Base-by-base conservation (phyloP, 2,329 filamentous ascomycete species). In the Alternaria triticina region DNA sequence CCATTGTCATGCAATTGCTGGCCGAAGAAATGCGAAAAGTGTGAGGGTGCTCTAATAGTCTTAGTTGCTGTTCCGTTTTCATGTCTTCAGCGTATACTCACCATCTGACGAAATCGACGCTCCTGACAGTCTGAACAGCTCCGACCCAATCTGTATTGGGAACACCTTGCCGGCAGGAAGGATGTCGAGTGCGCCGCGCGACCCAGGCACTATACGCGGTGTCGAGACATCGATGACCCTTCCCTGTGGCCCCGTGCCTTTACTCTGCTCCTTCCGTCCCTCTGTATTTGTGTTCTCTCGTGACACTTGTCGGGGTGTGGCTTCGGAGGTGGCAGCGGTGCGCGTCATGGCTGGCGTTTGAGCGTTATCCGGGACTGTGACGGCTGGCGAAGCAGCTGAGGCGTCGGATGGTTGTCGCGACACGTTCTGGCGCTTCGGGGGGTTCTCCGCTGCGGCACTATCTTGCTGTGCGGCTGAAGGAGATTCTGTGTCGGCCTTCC, bases 1-100 rank as follows among this genome's bases (percentile, higher is more conserved):
- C 89, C 86, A 52, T 87, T 90, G 70, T 84, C 82, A 61, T 87
- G 86, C 44, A 97, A 81, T 81, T 97, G 94, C 73, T 92, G 92
- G 70, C 90, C 86, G 80, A 98, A 98, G 83, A 96, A 97, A 71
- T 93, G 91, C 20, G 95, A 97, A 82, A 98, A 97, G 80, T 97
- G 97, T 54, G 94, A 97, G 62, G 95, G 95, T 74, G 94, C 95
- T 97, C 82, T 84, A 83, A 77, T 79, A 81, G 75, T 82, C 77
- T 88, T 80, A 88, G 84, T 74, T 67, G 63, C 64, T 57, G 54
- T 57, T 15, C 47, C 58, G 44, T 57, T 9, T 23, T 52, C 23
- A 30, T 13, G 12, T n/a, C 11, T 54, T 17, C 33, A 49, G 61
- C 17, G 17, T 15, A 63, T 74, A 62, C 87, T 83, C 80, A 91